Evolutionary conservation across 441 rosid genomes (phyloP), one percentile per base, ranked within the genome.

Genomic region (Populus trichocarpa): DNA sequence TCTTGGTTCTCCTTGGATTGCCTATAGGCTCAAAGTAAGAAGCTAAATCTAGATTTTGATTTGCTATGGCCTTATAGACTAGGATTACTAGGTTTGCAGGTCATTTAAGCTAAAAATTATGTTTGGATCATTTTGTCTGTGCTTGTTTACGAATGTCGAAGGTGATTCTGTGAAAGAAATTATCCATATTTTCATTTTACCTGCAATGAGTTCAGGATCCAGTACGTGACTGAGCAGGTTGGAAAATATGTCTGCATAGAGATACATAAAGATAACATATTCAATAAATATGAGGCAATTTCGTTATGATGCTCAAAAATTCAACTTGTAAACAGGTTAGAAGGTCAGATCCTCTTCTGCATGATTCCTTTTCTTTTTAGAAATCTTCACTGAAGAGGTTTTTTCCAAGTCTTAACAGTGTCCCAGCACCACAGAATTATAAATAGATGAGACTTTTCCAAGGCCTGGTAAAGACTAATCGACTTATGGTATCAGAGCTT

Each of bases 161-260:
- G 32, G 77, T 7, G 63, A 30, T 61, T 72, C 42, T 13, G 9
- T 28, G 63, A 22, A 66, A 50, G 3, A 22, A 59, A 36, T 7
- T 22, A 36, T 28, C 70, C 63, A 70, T 68, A 14, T 70, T 75
- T 38, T 38, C 64, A 76, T 23, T 36, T 70, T 76, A 88, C 93
- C 95, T 91, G 95, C 75, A 85, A 78, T 30, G 85, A 26, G 74
- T 89, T 91, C 26, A 87, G 78, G n/a, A 75, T 35, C 95, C 95
- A 91, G 76, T 87, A 91, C 73, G 59, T 36, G 23, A 73, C 70
- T 1, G 93, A 89, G 81, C 95, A 91, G 42, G 87, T 86, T 61
- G 75, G 72, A 13, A 85, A 67, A 81, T 87, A 82, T 70, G 86
- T 86, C 91, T 91, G 90, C 82, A 79, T 64, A 74, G 35, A 20